phyloP scores from a whole-genome alignment of 495 filamentous ascomycete genomes.

The Aspergillus leporis region DNA sequence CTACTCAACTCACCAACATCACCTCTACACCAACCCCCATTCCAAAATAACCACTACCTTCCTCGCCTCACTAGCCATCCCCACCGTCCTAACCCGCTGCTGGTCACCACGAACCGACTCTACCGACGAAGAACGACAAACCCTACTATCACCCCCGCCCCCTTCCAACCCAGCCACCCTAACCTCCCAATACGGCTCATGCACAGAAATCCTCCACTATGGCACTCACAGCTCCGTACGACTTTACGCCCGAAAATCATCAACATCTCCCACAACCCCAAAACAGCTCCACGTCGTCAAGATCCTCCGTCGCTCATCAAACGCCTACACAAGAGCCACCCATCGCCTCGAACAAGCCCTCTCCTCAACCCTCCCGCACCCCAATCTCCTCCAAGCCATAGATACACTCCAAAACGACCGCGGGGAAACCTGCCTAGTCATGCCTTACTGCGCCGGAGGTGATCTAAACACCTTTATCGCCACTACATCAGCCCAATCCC shows the following conservation, averaged over 20 bases:
- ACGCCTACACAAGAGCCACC: slow-evolving; percentile 78
- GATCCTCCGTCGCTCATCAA: slow-evolving; percentile 78
- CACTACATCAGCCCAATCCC: slow-evolving; percentile 62
- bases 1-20: slow-evolving; percentile 1
- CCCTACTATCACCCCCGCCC: background rate
- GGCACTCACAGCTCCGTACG: slow-evolving; percentile 31
- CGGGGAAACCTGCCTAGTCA: slow-evolving; percentile 93
- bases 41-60: background rate
- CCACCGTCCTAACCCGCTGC: slow-evolving; percentile 3
- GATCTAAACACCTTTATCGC: slow-evolving; percentile 88
- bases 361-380: slow-evolving; percentile 79
- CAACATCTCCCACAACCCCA: background rate
- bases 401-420: slow-evolving; percentile 89
- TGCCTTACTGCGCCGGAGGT: slow-evolving; percentile 93
- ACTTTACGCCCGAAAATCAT: slow-evolving; percentile 23
- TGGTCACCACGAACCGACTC: background rate
- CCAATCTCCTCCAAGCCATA: slow-evolving; percentile 91
- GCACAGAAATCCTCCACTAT: slow-evolving; percentile 34
- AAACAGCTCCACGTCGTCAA: slow-evolving; percentile 86
- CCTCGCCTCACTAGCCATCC: background rate
- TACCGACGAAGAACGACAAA: background rate
- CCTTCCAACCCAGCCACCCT: slow-evolving; percentile 11
- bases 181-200: slow-evolving; percentile 30
- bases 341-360: slow-evolving; percentile 79
- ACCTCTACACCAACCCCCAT: background rate